Evolutionary conservation across 768 basidiomycete species (phyloP), one percentile per base, ranked within the genome.

Genomic region (Mycena olivaceomarginata): DNA sequence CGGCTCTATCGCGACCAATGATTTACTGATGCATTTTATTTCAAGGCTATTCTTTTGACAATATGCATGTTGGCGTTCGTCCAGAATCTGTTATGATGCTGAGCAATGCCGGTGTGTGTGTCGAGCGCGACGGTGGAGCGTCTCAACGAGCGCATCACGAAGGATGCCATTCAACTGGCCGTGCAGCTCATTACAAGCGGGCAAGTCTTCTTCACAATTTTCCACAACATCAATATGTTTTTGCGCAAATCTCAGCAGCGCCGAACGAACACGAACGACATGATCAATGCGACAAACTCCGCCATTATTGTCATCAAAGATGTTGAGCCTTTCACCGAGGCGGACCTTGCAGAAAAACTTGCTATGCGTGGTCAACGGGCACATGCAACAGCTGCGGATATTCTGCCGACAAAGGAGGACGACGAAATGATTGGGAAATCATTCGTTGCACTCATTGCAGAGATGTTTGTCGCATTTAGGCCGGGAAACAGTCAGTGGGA

Each of bases 91-190:
- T n/a, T n/a, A n/a, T n/a, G n/a, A 79, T 82, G 76, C 75, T 85
- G 13, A 84, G 82, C 71, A 82, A 84, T 69, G 60, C 79, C 40
- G 84, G 84, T 11, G 57, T 81, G 7, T 83, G 77, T 51, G 82
- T 85, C 85, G 11, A 62, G 72, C 0, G 43, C 40, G 12, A 84
- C 83, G 0, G 73, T 85, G 25, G 85, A 85, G 46, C 80, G 82
- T 0, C 77, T 85, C 31, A 85, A 84, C 60, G 76, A 77, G 45
- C 37, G 59, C 15, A 77, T 85, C 12, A 83, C 82, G 1, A 76
- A 82, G 0, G 82, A 84, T 65, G 82, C 82, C 10, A 80, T 81
- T 8, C 15, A 25, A 2, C 65, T 75, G 40, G 84, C 84, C 15
- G 71, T 77, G 15, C 71, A 82, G 1, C 81, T 84, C 16, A 80